Evolutionary conservation across 257 asterid genomes (phyloP).

Genomic region (Solanum pinnatisectum): DNA sequence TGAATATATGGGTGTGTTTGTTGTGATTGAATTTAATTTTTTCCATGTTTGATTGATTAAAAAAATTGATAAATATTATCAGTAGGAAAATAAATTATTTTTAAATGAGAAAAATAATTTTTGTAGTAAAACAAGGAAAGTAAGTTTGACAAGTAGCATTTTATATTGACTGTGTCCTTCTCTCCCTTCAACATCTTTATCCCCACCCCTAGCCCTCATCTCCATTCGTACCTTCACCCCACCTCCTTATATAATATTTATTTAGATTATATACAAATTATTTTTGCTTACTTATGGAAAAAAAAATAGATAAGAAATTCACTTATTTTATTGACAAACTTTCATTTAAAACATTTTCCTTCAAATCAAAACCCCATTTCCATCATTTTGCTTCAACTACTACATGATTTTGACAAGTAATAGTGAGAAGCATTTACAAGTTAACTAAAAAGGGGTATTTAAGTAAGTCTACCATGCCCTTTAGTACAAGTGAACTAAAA

Average conservation of each 20-base stretch:
- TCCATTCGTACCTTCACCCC: neutral
- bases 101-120: neutral
- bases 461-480: neutral
- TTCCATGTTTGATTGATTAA: neutral
- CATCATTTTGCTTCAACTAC: neutral
- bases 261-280: neutral
- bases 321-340: neutral
- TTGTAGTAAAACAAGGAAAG: neutral
- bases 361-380: neutral
- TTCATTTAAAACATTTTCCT: neutral
- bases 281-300: no score
- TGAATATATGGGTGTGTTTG: neutral
- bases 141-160: neutral
- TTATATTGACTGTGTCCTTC: neutral
- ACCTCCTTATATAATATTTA: neutral
- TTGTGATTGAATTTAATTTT: neutral
- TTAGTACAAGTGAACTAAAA: neutral
- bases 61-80: neutral
- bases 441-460: conserved; percentile 2
- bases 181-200: neutral
- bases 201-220: neutral
- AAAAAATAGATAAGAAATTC: neutral
- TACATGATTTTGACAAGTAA: neutral
- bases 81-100: neutral
- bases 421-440: neutral